Evolutionary conservation across 371 early-diverging fungal species (phyloP).

Genomic region (Lichtheimia ramosa): DNA sequence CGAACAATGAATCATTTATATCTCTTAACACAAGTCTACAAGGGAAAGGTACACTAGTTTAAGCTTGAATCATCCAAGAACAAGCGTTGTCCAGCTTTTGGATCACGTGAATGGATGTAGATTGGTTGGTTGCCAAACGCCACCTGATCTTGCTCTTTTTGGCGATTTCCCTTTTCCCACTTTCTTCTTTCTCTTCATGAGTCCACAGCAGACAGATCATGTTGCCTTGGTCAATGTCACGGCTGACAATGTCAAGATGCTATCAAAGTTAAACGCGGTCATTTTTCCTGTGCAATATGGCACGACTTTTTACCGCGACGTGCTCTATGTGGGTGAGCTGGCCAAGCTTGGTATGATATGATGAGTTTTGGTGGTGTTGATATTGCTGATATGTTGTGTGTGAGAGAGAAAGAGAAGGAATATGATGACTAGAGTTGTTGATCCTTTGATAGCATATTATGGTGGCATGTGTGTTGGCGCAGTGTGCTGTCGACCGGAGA

Average conservation of each 20-base stretch:
- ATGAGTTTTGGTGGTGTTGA: background rate
- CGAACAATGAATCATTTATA: too few relatives aligned
- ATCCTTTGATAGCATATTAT: constrained; percentile 55
- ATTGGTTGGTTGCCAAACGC: too few relatives aligned
- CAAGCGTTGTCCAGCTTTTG: too few relatives aligned
- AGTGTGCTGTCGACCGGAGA: constrained; percentile 80
- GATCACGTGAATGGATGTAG: too few relatives aligned
- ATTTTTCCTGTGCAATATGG: constrained; percentile 89
- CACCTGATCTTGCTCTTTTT: too few relatives aligned
- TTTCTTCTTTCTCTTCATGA: too few relatives aligned
- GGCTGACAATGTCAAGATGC: constrained; percentile 63
- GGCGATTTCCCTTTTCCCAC: too few relatives aligned
- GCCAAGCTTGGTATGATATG: constrained; percentile 41
- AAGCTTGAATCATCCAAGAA: too few relatives aligned
- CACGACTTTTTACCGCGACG: constrained; percentile 77
- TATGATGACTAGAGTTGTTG: background rate
- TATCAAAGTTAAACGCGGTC: constrained; percentile 74
- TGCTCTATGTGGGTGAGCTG: constrained; percentile 68
- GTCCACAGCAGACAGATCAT: too few relatives aligned
- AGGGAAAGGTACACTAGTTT: too few relatives aligned
- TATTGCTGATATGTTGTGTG: background rate
- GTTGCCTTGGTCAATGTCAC: constrained; percentile 48
- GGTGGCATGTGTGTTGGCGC: constrained; percentile 80
- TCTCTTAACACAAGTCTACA: too few relatives aligned
- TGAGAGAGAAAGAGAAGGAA: too few relatives aligned